These are phyloP conservation scores for Penicillium italicum DNA, from an alignment of 2,329 filamentous ascomycete species.

Conservation along the genomic window DNA sequence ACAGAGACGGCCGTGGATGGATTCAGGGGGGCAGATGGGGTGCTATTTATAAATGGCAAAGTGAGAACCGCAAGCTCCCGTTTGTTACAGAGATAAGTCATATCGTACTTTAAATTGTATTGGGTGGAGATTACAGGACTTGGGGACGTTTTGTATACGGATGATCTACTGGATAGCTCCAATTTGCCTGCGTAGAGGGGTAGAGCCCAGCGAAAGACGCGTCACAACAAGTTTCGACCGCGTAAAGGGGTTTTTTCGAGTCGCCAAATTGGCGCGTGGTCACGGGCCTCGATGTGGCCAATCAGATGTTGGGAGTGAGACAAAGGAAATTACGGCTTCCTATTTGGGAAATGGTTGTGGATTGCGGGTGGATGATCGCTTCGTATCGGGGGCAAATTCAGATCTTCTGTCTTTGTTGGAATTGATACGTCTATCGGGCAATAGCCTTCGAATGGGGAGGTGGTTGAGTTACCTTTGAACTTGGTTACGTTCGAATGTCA, in stretches of 20 bases:
- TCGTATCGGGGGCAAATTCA: neutral
- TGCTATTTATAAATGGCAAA: conserved; percentile 3
- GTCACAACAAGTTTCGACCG: conserved; percentile 28
- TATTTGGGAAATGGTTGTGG: neutral
- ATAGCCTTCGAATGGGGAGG: neutral
- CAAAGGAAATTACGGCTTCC: conserved; percentile 13
- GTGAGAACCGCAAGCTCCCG: neutral
- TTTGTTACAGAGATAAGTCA: neutral
- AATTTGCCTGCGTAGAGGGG: neutral
- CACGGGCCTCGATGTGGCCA: conserved; percentile 30
- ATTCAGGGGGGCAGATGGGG: neutral
- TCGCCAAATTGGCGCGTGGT: conserved; percentile 40
- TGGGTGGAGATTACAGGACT: neutral
- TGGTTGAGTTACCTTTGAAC: neutral
- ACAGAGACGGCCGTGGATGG: conserved; percentile 1
- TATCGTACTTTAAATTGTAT: neutral
- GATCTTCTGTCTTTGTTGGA: neutral
- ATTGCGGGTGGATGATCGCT: neutral
- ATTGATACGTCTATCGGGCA: neutral
- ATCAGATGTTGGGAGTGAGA: conserved; percentile 15
- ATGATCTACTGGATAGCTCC: conserved; percentile 1
- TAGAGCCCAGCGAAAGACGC: conserved; percentile 4
- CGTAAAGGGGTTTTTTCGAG: conserved; percentile 32
- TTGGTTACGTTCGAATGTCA: neutral
- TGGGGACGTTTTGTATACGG: neutral